Evolutionary conservation across 176 grass and related monocot genomes (phyloP).

Genomic region (Eleusine coracana): DNA sequence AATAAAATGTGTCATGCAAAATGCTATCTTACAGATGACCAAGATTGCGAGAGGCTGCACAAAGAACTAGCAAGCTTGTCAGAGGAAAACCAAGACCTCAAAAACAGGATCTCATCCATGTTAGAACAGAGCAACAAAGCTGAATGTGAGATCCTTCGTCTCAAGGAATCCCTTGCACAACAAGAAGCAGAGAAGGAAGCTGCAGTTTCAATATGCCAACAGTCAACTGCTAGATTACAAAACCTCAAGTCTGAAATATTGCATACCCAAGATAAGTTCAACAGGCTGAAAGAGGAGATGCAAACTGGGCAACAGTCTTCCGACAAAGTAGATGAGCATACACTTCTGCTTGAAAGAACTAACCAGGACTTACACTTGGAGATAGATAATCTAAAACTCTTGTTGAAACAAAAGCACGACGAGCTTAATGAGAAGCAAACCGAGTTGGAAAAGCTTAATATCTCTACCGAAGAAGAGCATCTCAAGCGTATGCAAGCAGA

Average conservation of each 20-base stretch:
- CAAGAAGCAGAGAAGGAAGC: constrained; percentile 69
- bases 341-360: constrained; percentile 56
- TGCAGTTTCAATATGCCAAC: constrained; percentile 55
- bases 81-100: constrained; percentile 81
- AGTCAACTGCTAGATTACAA: constrained; percentile 62
- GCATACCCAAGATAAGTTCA: constrained; percentile 78
- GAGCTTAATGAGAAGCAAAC: constrained; percentile 69
- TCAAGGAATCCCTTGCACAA: constrained; percentile 64
- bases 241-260: constrained; percentile 70
- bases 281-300: constrained; percentile 78
- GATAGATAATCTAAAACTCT: constrained; percentile 58
- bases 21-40: constrained; percentile 44
- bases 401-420: constrained; percentile 59
- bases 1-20: constrained; percentile 17
- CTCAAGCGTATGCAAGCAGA: constrained; percentile 77
- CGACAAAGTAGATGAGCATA: constrained; percentile 38
- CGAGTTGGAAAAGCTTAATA: constrained; percentile 65
- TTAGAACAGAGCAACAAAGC: constrained; percentile 49
- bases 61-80: constrained; percentile 75
- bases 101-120: constrained; percentile 48
- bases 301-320: constrained; percentile 44
- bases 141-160: constrained; percentile 48
- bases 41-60: constrained; percentile 59
- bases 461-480: constrained; percentile 72
- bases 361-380: constrained; percentile 62